Conservation (phyloP, 768 basidiomycete genomes). For the Kwoniella mangroviensis region DNA sequence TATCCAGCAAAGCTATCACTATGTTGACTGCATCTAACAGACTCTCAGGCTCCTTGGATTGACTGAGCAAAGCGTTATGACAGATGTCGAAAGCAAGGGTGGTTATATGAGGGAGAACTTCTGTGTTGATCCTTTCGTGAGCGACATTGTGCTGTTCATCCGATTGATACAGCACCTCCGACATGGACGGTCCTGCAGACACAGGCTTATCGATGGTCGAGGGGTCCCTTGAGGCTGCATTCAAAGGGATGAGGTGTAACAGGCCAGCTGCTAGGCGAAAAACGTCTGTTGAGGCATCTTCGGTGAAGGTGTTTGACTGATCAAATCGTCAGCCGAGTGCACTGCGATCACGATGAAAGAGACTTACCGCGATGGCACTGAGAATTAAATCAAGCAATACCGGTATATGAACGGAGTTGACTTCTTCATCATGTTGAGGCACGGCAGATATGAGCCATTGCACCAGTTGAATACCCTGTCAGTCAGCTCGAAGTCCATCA, state of each 20-base stretch:
- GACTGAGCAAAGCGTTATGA: not conserved
- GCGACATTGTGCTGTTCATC: conserved; percentile 1
- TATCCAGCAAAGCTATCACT: conserved; percentile 24
- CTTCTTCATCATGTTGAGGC: conserved; percentile 82
- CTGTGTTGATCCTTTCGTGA: conserved; percentile 1
- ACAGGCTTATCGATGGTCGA: not conserved
- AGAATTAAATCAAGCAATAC: conserved; percentile 72
- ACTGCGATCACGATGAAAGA: not conserved
- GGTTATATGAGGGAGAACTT: conserved; percentile 37
- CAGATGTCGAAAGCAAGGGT: conserved; percentile 35
- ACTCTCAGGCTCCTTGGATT: not conserved
- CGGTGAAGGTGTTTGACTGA: conserved; percentile 13
- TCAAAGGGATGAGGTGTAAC: not conserved
- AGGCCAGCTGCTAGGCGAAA: conserved; percentile 1
- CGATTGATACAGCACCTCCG: conserved; percentile 9
- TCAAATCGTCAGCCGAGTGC: not conserved
- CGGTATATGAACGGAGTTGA: conserved; percentile 77
- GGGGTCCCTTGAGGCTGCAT: conserved; percentile 6
- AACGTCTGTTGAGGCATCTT: not conserved
- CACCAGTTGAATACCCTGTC: conserved; percentile 63
- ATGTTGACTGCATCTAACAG: conserved; percentile 13
- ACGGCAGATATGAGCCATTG: conserved; percentile 76
- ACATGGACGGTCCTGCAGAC: not conserved
- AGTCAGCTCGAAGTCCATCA: not conserved
- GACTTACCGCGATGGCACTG: conserved; percentile 67